phyloP scores from a whole-genome alignment of 1,284 basidiomycete species.

The Anthracocystis panici-leucophaei region DNA sequence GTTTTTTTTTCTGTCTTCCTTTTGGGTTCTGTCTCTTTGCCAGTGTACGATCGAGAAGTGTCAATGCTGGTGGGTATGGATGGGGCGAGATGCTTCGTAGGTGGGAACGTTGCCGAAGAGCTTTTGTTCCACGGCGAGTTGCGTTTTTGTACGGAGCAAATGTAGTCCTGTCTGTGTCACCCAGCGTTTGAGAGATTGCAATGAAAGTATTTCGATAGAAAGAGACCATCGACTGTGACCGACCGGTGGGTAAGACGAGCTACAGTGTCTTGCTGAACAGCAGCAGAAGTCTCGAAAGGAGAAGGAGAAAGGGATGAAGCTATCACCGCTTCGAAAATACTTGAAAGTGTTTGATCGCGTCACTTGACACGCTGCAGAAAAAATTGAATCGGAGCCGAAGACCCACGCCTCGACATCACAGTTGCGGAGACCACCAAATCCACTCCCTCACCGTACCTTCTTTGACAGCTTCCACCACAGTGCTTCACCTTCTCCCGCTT shows the following conservation, averaged over 20 bases:
- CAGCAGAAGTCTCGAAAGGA: neutral
- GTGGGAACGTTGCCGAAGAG: neutral
- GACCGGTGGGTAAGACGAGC: neutral
- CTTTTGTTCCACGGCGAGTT: neutral
- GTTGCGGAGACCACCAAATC: neutral
- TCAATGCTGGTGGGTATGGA: neutral
- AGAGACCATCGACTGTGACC: neutral
- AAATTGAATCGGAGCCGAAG: conserved; percentile 5
- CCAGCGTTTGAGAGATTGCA: too few species aligned
- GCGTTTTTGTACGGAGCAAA: neutral
- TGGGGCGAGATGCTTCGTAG: neutral
- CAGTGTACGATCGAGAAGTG: neutral
- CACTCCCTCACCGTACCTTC: neutral
- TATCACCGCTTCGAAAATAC: neutral
- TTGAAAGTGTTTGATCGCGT: neutral
- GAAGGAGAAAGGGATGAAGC: neutral
- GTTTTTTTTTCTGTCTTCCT: neutral
- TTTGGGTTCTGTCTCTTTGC: neutral
- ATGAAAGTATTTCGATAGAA: too few species aligned
- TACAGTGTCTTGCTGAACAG: neutral
- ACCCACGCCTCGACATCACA: neutral
- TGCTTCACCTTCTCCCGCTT: neutral
- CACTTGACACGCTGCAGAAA: neutral
- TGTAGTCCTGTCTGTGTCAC: conserved; percentile 5
- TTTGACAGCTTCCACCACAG: conserved; percentile 5